Conservation (phyloP, 2,329 filamentous ascomycete genomes). For the Decorospora gaudefroyi region DNA sequence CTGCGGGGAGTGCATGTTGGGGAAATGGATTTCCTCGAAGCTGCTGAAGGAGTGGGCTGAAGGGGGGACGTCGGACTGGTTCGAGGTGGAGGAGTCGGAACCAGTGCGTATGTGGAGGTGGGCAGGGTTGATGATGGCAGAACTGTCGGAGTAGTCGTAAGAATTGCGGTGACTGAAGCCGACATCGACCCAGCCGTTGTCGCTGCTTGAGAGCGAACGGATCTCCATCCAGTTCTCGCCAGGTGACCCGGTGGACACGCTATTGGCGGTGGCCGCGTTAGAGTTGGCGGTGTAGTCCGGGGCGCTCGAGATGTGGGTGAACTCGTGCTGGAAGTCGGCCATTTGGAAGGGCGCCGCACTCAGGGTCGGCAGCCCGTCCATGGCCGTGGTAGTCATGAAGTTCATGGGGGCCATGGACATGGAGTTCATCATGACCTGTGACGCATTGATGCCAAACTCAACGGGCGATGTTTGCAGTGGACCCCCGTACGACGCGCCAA, state of each 20-base stretch:
- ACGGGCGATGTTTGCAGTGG: conserved; percentile 54
- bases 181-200: conserved; percentile 84
- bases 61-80: conserved; percentile 65
- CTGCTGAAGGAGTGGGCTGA: conserved; percentile 73
- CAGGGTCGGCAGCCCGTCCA: conserved; percentile 52
- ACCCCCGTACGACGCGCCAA: conserved; percentile 47
- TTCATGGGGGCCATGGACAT: conserved; percentile 16
- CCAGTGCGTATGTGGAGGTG: conserved; percentile 84
- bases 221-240: conserved; percentile 84
- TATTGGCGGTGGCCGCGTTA: conserved; percentile 35
- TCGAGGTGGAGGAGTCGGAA: conserved; percentile 84
- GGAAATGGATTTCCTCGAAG: conserved; percentile 73
- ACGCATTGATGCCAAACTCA: conserved; percentile 52
- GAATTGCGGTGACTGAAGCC: conserved; percentile 65
- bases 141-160: conserved; percentile 65
- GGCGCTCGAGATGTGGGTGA: conserved; percentile 60
- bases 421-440: conserved; percentile 30
- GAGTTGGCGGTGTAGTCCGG: conserved; percentile 50
- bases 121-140: conserved; percentile 78
- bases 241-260: conserved; percentile 65
- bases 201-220: conserved; percentile 80
- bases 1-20: conserved; percentile 79
- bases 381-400: conserved; percentile 49
- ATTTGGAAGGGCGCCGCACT: conserved; percentile 47
- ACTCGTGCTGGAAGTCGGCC: conserved; percentile 73